Evolutionary conservation across 176 grass and related monocot genomes (phyloP).

Genomic region (Avena atlantica): DNA sequence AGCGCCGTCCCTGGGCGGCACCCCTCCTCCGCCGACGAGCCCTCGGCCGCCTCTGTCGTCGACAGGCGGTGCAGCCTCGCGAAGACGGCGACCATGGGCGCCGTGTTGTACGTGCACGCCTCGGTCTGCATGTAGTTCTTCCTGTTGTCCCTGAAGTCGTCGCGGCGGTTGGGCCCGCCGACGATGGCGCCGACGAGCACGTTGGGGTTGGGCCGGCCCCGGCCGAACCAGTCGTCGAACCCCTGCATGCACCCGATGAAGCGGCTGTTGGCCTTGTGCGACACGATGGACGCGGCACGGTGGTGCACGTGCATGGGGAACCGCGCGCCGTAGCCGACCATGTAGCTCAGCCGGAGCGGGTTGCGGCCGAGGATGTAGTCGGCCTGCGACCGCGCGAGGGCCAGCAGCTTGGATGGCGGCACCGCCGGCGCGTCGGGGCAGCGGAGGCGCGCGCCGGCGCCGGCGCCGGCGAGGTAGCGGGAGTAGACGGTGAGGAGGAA

Average conservation of each 20-base stretch:
- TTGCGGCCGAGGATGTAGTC: slow-evolving; percentile 87
- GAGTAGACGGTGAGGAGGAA: slow-evolving; percentile 83
- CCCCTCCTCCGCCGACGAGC: background rate
- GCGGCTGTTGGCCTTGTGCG: slow-evolving; percentile 74
- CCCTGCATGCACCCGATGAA: slow-evolving; percentile 95
- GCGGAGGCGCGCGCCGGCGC: background rate
- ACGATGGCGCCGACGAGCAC: slow-evolving; percentile 81
- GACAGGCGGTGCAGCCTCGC: slow-evolving; percentile 68
- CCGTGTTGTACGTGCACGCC: slow-evolving; percentile 89
- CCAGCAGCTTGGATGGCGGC: slow-evolving; percentile 50
- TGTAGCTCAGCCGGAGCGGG: slow-evolving; percentile 82
- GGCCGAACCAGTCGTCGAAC: slow-evolving; percentile 80
- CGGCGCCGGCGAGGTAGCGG: slow-evolving; percentile 36
- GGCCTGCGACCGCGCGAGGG: slow-evolving; percentile 69
- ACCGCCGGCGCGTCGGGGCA: slow-evolving; percentile 45
- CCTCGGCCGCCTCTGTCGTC: background rate
- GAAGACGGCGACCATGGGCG: slow-evolving; percentile 87
- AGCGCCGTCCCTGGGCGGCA: background rate
- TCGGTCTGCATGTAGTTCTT: slow-evolving; percentile 86
- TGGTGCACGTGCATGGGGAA: slow-evolving; percentile 77
- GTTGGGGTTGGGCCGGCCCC: slow-evolving; percentile 64
- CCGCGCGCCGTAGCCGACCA: slow-evolving; percentile 71
- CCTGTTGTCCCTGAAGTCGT: slow-evolving; percentile 77
- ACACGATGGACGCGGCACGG: slow-evolving; percentile 78
- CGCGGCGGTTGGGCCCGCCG: slow-evolving; percentile 69